Conservation (phyloP, 805 yeast species). For the Wickerhamiella allomyrinae region DNA sequence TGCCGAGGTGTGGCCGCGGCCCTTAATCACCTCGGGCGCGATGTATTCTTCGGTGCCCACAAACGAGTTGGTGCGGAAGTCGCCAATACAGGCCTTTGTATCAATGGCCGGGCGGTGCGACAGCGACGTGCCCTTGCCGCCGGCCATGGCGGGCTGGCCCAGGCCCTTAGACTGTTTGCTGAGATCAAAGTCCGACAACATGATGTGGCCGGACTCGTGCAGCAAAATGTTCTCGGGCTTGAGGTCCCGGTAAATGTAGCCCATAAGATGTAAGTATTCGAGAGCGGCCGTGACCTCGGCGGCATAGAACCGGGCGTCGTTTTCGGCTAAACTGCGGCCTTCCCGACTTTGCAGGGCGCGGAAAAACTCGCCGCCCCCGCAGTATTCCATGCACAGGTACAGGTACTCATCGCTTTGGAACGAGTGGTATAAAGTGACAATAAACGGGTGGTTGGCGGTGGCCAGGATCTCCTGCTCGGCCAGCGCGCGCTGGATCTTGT, state of each 20-base stretch:
- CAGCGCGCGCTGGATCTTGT: conserved; percentile 83
- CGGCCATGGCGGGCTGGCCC: conserved; percentile 59
- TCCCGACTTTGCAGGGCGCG: conserved; percentile 86
- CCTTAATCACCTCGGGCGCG: conserved; percentile 95
- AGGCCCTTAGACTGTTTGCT: conserved; percentile 74
- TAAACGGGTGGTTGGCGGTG: conserved; percentile 91
- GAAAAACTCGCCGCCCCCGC: conserved; percentile 98
- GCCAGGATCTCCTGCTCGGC: conserved; percentile 96
- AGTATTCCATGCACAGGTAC: conserved; percentile 94
- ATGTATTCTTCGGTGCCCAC: conserved; percentile 98
- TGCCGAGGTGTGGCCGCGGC: conserved; percentile 94
- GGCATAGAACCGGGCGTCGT: conserved; percentile 85
- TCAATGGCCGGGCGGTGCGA: conserved; percentile 54
- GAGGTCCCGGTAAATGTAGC: conserved; percentile 88
- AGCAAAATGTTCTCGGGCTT: conserved; percentile 91
- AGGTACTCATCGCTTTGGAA: conserved; percentile 87
- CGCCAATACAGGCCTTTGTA: conserved; percentile 89
- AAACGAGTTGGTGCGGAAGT: conserved; percentile 92
- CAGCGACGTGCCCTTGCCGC: conserved; percentile 21
- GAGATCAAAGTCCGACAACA: conserved; percentile 92
- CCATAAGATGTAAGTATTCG: conserved; percentile 91
- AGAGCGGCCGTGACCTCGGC: conserved; percentile 95
- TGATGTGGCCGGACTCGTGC: conserved; percentile 95
- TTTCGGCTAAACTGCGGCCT: conserved; percentile 71
- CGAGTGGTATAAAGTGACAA: conserved; percentile 89